A percentile compares a stretch with the other conserved stretches of the same genome.
Evolutionary conservation across 2,329 filamentous ascomycete genomes (phyloP).

Genomic region (Didymella sp.): DNA sequence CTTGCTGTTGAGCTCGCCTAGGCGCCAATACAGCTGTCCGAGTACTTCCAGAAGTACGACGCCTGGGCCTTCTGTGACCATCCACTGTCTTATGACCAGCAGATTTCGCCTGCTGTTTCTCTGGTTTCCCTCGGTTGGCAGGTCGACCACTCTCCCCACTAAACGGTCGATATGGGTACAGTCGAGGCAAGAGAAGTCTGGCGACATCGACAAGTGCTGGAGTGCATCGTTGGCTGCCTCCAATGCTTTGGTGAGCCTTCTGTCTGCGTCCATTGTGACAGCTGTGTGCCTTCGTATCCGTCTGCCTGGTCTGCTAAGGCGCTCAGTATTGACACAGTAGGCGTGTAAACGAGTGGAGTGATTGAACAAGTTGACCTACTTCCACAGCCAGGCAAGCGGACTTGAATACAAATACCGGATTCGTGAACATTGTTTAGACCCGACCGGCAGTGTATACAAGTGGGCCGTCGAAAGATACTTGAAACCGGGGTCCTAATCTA

Average conservation of each 20-base stretch:
- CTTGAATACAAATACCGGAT: conserved; percentile 22
- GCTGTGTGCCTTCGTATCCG: not conserved
- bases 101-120: conserved; percentile 46
- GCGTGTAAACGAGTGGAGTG: not conserved
- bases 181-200: conserved; percentile 40
- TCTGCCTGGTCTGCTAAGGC: conserved; percentile 6
- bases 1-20: conserved; percentile 47
- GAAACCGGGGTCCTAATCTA: conserved; percentile 19
- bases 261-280: conserved; percentile 39
- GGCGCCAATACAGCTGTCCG: conserved; percentile 46
- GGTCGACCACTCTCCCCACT: conserved; percentile 44
- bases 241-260: conserved; percentile 41
- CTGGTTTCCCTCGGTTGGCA: conserved; percentile 46
- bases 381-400: conserved; percentile 22
- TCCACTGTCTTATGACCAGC: conserved; percentile 46
- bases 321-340: not conserved
- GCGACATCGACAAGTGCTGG: conserved; percentile 45
- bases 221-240: conserved; percentile 46
- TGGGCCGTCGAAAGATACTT: conserved; percentile 13
- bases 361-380: not conserved
- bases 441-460: conserved; percentile 26
- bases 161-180: conserved; percentile 46
- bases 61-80: conserved; percentile 43
- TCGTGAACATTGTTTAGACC: conserved; percentile 18
- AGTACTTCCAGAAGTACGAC: conserved; percentile 45